Base-by-base conservation (phyloP, 2,329 filamentous ascomycete genomes). In the Aaosphaeria arxii region DNA sequence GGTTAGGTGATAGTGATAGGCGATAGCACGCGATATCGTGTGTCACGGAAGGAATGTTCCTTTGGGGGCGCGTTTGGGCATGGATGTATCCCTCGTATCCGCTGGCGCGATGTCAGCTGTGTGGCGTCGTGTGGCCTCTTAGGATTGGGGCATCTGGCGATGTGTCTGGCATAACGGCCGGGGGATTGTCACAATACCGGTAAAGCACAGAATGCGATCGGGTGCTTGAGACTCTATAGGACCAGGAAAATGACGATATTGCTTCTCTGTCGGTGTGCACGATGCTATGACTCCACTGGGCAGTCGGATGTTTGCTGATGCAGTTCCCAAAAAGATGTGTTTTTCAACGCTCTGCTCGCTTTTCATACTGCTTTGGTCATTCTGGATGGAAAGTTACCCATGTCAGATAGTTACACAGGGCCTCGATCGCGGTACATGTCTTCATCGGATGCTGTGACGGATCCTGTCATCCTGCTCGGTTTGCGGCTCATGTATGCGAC, bases 401-500 rank as follows among this genome's bases (percentile, higher is more conserved):
- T 24, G 17, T 24, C 17, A 24, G 17, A 24, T 24, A 24, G 17
- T 24, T 24, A 24, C 17, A 24, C 17, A 2, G 3, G 17, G 17
- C 17, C 17, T 24, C 17, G 17, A 24, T 24, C 17, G 17, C 17
- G 17, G 46, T 45, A 40, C 39, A 49, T 41, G 46, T 42, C 39
- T 44, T 42, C 45, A 39, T 38, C 36, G 35, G 46, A 35, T 48
- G 42, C 56, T 59, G 58, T 56, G 53, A 52, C 36, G 45, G 48
- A 47, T 50, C 44, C 48, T 31, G 38, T 24, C 30, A 11, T 42
- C 35, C 50, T 48, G 50, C 46, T 47, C 50, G 43, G 36, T 46
- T 46, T 57, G 52, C 52, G 55, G 54, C 53, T 60, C 55, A 44
- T 41, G 36, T 50, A 41, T 36, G 46, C 28, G 45, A 38, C 47